A percentile compares a stretch with the other conserved stretches of the same genome.
These are phyloP conservation scores for Rhazya stricta DNA, from an alignment of 257 asterid genomes.

Conservation along the genomic window DNA sequence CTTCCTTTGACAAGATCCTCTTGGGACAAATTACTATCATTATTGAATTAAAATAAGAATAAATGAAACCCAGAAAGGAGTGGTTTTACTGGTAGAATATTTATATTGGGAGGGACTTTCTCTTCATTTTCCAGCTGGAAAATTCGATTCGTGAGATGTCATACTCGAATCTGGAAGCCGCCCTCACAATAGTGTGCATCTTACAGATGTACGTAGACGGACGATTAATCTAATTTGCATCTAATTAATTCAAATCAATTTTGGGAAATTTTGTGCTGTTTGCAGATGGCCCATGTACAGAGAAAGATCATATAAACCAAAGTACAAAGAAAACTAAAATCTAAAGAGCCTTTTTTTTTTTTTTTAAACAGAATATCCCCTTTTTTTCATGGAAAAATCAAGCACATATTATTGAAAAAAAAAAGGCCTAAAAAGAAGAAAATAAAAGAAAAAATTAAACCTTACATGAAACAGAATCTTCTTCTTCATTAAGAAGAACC, in stretches of 20 bases:
- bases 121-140: conserved; percentile 4
- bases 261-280: background rate
- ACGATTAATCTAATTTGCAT: background rate
- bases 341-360: background rate
- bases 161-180: background rate
- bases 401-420: too few species aligned
- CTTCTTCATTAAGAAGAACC: conserved; percentile 26
- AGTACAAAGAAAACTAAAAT: background rate
- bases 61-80: too few species aligned
- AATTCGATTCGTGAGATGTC: background rate
- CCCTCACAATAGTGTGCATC: too few species aligned
- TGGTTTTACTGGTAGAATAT: background rate
- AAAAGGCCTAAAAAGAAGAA: conserved; percentile 21
- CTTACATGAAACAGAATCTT: conserved; percentile 5
- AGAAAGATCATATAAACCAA: too few species aligned
- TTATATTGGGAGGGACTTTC: background rate
- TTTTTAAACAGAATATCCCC: background rate
- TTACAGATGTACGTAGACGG: background rate
- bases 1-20: too few species aligned
- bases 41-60: too few species aligned
- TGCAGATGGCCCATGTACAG: background rate
- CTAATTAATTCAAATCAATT: background rate
- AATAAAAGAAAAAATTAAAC: conserved; percentile 23
- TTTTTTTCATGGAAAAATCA: background rate
- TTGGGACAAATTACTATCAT: too few species aligned